Base-by-base conservation (phyloP, 495 filamentous ascomycete genomes). In the Aspergillus conjunctus region DNA sequence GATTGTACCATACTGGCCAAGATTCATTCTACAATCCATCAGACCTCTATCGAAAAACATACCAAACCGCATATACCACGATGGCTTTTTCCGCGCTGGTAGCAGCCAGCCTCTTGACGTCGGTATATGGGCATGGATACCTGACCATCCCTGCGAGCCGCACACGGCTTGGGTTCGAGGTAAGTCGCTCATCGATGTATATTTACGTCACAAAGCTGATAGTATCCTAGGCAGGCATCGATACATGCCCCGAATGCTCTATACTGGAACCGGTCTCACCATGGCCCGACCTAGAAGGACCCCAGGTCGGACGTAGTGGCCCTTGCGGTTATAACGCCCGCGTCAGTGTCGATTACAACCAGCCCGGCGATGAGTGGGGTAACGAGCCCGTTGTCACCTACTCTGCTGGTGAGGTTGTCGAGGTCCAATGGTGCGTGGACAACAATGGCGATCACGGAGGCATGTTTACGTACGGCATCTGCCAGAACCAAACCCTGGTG, bases 361-460 rank as follows among this genome's bases (percentile, higher is more conserved):
- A 77, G 50, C 81, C 82, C 0, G 56, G 61, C 1, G 56, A 52
- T 1, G 50, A 72, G 64, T 85, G 81, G 81, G 82, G 82, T 12
- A 73, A 67, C n/a, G 34, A 65, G 0, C 65, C 75, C 1, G 80
- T 83, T 0, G 76, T 69, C 3, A 79, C 73, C 0, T 85, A 83
- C 68, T 67, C 66, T 8, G 69, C 78, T 0, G 79, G 79, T n/a
- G 66, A 81, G 2, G 57, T 70, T 5, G 68, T 84, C n/a, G 74
- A 80, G 21, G 81, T 85, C 5, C 65, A 82, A 67, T 85, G 82
- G 81, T 85, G 82, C 56, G 78, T 84, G 22, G 82, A 85, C 61
- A 61, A 83, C 71, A 85, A 84, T 69, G 82, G 82, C 1, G 82
- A 85, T 67, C 82, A 85, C 65, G 81, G 82, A 31, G 82, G 82